Base-by-base conservation (phyloP, 2,329 filamentous ascomycete species). In the Sclerotinia subarctica region DNA sequence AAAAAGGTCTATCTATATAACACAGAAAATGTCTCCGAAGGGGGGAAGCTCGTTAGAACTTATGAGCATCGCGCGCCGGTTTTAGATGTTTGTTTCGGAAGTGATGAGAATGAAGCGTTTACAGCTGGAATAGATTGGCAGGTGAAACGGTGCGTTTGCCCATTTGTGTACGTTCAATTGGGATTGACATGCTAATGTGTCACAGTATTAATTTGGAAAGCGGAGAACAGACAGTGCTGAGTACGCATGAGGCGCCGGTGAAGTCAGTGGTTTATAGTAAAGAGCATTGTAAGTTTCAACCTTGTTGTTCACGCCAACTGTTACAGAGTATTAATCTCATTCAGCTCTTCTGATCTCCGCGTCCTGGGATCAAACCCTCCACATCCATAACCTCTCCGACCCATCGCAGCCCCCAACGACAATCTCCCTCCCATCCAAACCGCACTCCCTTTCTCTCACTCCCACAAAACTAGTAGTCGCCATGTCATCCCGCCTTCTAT, bases 311-410 rank as follows among this genome's bases (percentile, higher is more conserved):
- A 17, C 35, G 2, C 32, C 42, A 24, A 8, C 56, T 56, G 67
- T 72, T 57, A 58, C 32, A 21, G 26, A 73, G 24, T 63, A 38
- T 5, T 57, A 35, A 46, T 19, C 29, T 1, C 3, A 26, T 17
- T 21, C 71, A 88, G 86, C 86, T 60, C 83, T 97, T 71, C 85
- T 99, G 68, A 84, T 98, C 72, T 97, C 93, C 67, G 91, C 92
- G 64, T 96, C 94, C 7, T 99, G 95, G 95, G 94, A 99, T 79
- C 88, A 86, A 70, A 97, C 92, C 8, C 84, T 99, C 56, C 93
- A 97, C 78, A 84, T 97, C 68, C 92, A 97, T 82, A 85, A 90
- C 75, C 82, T 89, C 59, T 81, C 77, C 13, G 80, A 80, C 76
- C 82, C 80, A 70, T 84, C 77, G 35, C 82, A 82, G 72, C 74